These are phyloP conservation scores for Dillenia suffruticosa DNA, from an alignment of 164 flowering plant species.

Conservation along the genomic window DNA sequence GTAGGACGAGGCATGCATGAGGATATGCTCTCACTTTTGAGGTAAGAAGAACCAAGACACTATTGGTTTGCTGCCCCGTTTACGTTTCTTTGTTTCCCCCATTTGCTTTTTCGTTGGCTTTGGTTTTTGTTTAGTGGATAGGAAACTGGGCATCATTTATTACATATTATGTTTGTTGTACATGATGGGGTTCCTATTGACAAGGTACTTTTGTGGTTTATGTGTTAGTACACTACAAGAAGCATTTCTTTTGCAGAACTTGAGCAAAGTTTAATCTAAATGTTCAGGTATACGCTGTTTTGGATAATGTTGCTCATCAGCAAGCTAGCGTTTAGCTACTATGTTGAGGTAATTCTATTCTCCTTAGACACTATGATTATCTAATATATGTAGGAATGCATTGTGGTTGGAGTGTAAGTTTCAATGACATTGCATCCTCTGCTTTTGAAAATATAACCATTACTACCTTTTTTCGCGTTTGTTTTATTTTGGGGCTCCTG, in stretches of 20 bases:
- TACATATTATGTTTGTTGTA: too few species aligned
- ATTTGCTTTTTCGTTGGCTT: background rate
- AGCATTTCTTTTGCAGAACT: background rate
- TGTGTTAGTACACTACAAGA: too few species aligned
- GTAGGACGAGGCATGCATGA: constrained; percentile 99
- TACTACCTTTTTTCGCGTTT: too few species aligned
- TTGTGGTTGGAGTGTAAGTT: too few species aligned
- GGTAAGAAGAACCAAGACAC: constrained; percentile 44
- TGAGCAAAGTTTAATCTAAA: constrained; percentile 3
- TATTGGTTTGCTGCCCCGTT: background rate
- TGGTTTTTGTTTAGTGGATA: background rate
- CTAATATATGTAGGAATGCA: too few species aligned
- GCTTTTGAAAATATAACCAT: too few species aligned
- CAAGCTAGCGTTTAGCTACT: constrained; percentile 96
- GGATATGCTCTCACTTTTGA: constrained; percentile 72
- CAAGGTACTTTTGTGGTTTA: too few species aligned
- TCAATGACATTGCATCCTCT: too few species aligned
- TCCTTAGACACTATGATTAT: background rate
- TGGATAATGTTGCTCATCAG: constrained; percentile 86
- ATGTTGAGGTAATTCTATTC: constrained; percentile 70
- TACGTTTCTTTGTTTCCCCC: background rate
- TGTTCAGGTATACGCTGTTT: constrained; percentile 76
- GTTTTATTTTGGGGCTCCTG: too few species aligned
- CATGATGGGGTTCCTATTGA: too few species aligned
- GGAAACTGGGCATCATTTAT: too few species aligned